Conservation (phyloP, 768 basidiomycete species). For the Lactifluus piperatus region DNA sequence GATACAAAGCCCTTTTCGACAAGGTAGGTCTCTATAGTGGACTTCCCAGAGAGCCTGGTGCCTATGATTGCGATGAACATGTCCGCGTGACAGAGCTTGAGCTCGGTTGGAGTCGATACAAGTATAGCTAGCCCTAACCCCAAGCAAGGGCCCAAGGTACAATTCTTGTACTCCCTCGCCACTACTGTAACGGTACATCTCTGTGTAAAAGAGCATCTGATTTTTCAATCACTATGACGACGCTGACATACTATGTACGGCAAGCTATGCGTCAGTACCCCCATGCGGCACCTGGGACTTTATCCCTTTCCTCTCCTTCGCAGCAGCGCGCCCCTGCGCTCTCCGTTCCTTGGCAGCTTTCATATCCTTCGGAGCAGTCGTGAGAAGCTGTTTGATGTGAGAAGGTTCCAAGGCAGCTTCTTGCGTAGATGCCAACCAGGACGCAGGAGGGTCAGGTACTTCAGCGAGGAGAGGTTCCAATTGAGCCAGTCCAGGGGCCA, state of each 20-base stretch:
- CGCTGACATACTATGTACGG: not conserved
- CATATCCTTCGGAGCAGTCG: constrained; percentile 74
- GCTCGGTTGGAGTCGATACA: not conserved
- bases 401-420: constrained; percentile 46
- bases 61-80: constrained; percentile 70
- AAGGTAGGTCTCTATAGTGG: constrained; percentile 20
- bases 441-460: constrained; percentile 49
- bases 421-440: constrained; percentile 48
- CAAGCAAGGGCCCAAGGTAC: not conserved
- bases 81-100: not conserved
- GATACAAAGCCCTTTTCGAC: constrained; percentile 17
- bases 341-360: constrained; percentile 56
- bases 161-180: not conserved
- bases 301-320: constrained; percentile 31
- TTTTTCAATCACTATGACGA: not conserved
- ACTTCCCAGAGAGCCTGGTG: constrained; percentile 44
- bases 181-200: not conserved
- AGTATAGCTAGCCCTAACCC: not conserved
- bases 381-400: constrained; percentile 73
- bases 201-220: not conserved
- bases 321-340: constrained; percentile 38
- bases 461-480: constrained; percentile 34
- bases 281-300: not conserved
- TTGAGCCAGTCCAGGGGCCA: constrained; percentile 31
- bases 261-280: not conserved